Percentiles rank a stretch among this genome's conserved stretches.
Evolutionary conservation across 257 asterid genomes (phyloP).

Genomic region (Sherardia arvensis): DNA sequence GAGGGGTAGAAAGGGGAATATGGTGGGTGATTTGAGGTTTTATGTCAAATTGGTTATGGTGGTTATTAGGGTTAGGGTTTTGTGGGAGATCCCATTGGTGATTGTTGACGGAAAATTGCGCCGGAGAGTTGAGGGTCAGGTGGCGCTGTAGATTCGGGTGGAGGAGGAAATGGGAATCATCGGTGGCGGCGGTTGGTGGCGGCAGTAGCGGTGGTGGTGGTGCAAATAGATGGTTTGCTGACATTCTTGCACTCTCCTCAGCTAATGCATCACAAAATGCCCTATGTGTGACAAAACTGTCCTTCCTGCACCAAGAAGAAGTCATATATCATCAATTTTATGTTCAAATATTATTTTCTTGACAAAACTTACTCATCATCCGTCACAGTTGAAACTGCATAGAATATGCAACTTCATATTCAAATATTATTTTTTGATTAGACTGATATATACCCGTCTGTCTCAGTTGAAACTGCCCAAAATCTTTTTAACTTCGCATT

Average conservation of each 20-base stretch:
- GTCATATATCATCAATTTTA: neutral
- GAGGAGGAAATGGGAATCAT: conserved; percentile 14
- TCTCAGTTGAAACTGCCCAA: too few species aligned
- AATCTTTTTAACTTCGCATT: too few species aligned
- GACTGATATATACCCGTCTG: too few species aligned
- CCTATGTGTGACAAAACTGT: conserved; percentile 76
- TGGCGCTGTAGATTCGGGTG: conserved; percentile 25
- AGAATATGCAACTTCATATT: too few species aligned
- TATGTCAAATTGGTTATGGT: conserved; percentile 21
- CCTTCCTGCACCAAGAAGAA: conserved; percentile 43
- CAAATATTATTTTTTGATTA: too few species aligned
- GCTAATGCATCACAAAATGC: conserved; percentile 94
- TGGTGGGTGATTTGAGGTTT: conserved; percentile 43
- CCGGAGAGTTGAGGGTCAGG: neutral
- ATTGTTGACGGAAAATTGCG: neutral
- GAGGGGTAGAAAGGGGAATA: conserved; percentile 16
- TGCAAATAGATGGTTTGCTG: conserved; percentile 40
- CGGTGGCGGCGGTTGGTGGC: conserved; percentile 21
- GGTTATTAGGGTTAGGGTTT: conserved; percentile 24
- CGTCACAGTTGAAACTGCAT: neutral
- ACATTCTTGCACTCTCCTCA: conserved; percentile 76
- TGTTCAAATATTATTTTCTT: too few species aligned
- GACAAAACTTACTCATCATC: neutral
- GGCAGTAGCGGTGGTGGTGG: neutral
- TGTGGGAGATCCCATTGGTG: conserved; percentile 13